Evolutionary conservation across 1,284 basidiomycete species (phyloP).

Genomic region (Tilletia horrida): DNA sequence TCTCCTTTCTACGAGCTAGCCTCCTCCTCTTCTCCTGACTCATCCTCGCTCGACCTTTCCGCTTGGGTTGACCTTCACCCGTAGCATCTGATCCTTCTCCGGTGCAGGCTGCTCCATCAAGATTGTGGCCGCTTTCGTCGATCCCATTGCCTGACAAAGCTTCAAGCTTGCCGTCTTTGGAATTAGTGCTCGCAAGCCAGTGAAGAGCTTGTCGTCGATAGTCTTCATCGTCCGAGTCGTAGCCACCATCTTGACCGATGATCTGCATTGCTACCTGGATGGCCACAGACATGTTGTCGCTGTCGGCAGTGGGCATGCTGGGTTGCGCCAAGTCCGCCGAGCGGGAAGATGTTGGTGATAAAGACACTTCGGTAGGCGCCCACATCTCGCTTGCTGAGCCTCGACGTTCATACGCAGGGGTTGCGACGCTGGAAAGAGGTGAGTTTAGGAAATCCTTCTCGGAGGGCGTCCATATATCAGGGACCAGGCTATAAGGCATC

Average conservation of each 20-base stretch:
- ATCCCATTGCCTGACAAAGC: not conserved
- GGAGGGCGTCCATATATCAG: conserved; percentile 6
- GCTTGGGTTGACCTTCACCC: not conserved
- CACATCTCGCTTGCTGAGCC: not conserved
- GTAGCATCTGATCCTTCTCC: not conserved
- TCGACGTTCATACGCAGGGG: not conserved
- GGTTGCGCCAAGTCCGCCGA: not conserved
- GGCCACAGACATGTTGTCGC: conserved; percentile 11
- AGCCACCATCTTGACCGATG: conserved; percentile 12
- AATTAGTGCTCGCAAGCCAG: not conserved
- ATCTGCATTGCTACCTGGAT: conserved; percentile 12
- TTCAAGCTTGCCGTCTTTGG: not conserved
- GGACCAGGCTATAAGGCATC: not conserved
- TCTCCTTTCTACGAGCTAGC: conserved; percentile 34
- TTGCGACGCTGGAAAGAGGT: not conserved
- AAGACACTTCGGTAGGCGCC: not conserved
- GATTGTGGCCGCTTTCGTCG: no score
- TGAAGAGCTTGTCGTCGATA: conserved; percentile 9
- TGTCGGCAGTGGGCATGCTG: not conserved
- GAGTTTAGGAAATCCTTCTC: conserved; percentile 4
- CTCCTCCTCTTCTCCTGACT: conserved; percentile 43
- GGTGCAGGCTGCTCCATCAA: not conserved
- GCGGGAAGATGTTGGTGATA: not conserved
- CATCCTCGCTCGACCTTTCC: conserved; percentile 41
- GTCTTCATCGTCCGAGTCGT: conserved; percentile 14